Base-by-base conservation (phyloP, 306 rosid genomes). In the Dicorynia guianensis region DNA sequence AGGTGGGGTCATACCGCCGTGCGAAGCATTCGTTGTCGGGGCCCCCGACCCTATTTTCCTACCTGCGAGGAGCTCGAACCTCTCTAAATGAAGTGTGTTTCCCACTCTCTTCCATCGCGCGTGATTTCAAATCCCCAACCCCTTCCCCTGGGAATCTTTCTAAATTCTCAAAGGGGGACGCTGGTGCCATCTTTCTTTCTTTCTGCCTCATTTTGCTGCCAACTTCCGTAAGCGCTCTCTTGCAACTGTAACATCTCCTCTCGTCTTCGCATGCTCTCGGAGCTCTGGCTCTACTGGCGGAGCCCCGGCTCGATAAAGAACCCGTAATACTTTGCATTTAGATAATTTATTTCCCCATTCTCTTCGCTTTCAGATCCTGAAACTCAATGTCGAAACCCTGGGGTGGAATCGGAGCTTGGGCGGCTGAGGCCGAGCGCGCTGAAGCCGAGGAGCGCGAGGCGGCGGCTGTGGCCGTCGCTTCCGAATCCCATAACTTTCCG, bases 401-500 rank as follows among this genome's bases (percentile, higher is more conserved):
- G 99, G 87, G 97, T 19, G 82, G 75, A n/a, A 63, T 82, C 87
- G 97, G 97, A 73, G 88, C 91, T 8, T 96, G 99, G 99, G 99
- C 99, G 69, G 99, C 93, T 5, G 99, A 95, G 33, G 76, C 96
- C 3, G 99, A 95, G 88, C 92, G 88, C 6, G 99, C 88, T 36
- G 98, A 96, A 62, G 99, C 83, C 1, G 99, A 96, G 74, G 97
- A 95, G 72, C 87, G 67, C 2, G 96, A 89, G 75, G 83, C 85
- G 14, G 79, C 84, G 15, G 86, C 86, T 25, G 30, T 25, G 30
- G 30, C 30, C 2, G 30, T 2, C 8, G 70, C 81, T 1, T n/a
- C 78, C 3, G 85, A 74, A 64, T 60, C 97, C 3, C 88, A 63
- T 34, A 87, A 75, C 86, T 92, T 82, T 75, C 99, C 99, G 0